These are phyloP conservation scores for Lyophyllum decastes DNA, from an alignment of 768 basidiomycete genomes.

Conservation along the genomic window DNA sequence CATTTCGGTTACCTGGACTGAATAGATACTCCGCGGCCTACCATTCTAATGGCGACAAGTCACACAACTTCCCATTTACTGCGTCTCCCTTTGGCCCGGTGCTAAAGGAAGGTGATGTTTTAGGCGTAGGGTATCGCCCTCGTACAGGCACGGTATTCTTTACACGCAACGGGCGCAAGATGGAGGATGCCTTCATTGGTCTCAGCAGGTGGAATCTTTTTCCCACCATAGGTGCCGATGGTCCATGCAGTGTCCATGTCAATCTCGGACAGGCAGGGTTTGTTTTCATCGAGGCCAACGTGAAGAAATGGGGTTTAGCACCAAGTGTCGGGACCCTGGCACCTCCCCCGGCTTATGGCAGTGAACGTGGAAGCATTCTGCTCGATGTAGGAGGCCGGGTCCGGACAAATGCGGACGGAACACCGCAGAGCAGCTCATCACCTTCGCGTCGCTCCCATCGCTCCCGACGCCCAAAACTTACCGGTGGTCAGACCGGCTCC, in stretches of 20 bases:
- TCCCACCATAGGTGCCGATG: conserved; percentile 95
- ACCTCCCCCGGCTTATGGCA: conserved; percentile 97
- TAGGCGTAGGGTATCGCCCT: conserved; percentile 95
- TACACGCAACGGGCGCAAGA: conserved; percentile 95
- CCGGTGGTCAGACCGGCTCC: conserved; percentile 43
- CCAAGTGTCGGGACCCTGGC: conserved; percentile 97
- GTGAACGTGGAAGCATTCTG: conserved; percentile 93
- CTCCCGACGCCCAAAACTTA: conserved; percentile 50
- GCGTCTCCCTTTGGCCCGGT: conserved; percentile 78
- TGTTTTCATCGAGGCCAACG: conserved; percentile 99
- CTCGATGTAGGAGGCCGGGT: conserved; percentile 82
- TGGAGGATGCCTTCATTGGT: conserved; percentile 94
- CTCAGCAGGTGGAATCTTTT: conserved; percentile 92
- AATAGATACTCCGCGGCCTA: conserved; percentile 91
- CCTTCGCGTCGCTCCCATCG: conserved; percentile 64
- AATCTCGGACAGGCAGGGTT: conserved; percentile 98
- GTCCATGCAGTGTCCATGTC: conserved; percentile 94
- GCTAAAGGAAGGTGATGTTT: conserved; percentile 92
- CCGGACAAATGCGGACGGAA: conserved; percentile 37
- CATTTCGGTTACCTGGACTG: conserved; percentile 88
- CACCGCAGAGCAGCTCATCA: conserved; percentile 45
- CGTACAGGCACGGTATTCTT: conserved; percentile 98
- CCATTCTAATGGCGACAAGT: conserved; percentile 95
- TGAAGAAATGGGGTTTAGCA: conserved; percentile 99
- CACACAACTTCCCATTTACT: conserved; percentile 96